These are phyloP conservation scores for Manihot esculenta DNA, from an alignment of 441 rosid genomes.

Conservation along the genomic window DNA sequence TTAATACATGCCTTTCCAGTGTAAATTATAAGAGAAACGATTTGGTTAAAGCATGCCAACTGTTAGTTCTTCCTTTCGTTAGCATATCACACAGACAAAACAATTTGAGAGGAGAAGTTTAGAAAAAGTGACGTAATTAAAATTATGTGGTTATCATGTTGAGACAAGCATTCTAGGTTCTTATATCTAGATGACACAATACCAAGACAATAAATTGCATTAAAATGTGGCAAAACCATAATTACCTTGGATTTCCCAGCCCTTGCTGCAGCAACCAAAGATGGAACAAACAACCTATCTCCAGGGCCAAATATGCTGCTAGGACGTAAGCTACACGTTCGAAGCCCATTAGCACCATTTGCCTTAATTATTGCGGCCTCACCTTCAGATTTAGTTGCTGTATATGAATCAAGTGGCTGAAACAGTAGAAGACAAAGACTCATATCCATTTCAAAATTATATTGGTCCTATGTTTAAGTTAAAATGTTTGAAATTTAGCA, in stretches of 20 bases:
- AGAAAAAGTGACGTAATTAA: not conserved
- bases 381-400: slow-evolving; percentile 88
- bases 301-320: slow-evolving; percentile 96
- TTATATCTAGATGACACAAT: not conserved
- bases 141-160: not conserved
- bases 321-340: slow-evolving; percentile 91
- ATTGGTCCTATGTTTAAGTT: not conserved
- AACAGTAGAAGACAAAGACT: slow-evolving; percentile 17
- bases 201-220: slow-evolving; percentile 1
- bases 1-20: not conserved
- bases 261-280: slow-evolving; percentile 76
- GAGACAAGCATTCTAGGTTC: not conserved
- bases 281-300: slow-evolving; percentile 77
- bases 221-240: slow-evolving; percentile 5
- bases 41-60: not conserved
- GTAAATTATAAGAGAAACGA: not conserved
- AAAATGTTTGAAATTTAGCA: not conserved
- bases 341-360: slow-evolving; percentile 67
- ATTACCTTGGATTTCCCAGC: slow-evolving; percentile 95
- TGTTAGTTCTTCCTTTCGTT: not conserved
- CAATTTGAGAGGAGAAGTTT: not conserved
- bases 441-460: not conserved
- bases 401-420: slow-evolving; percentile 87
- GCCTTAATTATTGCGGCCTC: slow-evolving; percentile 74
- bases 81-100: not conserved